Conservation (phyloP, 768 basidiomycete genomes). For the Boletus tomentosulus region DNA sequence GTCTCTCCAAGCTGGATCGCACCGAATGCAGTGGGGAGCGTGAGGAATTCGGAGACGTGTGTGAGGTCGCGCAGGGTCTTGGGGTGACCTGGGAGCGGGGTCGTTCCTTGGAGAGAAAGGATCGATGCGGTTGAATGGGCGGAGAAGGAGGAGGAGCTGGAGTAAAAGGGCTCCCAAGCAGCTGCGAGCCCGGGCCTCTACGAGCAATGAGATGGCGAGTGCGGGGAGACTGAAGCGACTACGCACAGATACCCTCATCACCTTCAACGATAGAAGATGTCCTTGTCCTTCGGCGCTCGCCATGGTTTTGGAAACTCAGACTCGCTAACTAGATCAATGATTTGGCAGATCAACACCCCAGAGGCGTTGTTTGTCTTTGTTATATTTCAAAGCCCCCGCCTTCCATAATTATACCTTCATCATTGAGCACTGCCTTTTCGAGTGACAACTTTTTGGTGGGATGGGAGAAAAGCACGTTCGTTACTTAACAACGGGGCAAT, state of each 20-base stretch:
- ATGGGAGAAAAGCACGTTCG: too few species aligned
- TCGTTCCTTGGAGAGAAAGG: constrained; percentile 67
- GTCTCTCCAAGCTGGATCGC: constrained; percentile 87
- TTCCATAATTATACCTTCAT: constrained; percentile 3
- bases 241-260: constrained; percentile 86
- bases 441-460: too few species aligned
- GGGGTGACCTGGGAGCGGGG: constrained; percentile 69
- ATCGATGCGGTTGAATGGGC: constrained; percentile 77
- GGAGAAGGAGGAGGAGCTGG: constrained; percentile 76
- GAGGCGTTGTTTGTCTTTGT: constrained; percentile 22
- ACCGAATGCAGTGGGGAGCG: constrained; percentile 80
- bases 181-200: constrained; percentile 72
- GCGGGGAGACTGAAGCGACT: neutral
- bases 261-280: constrained; percentile 75
- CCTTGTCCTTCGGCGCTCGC: constrained; percentile 47
- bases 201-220: neutral
- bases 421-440: too few species aligned
- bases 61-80: constrained; percentile 83
- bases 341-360: neutral
- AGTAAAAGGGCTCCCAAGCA: constrained; percentile 86
- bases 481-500: too few species aligned
- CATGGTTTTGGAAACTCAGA: constrained; percentile 4
- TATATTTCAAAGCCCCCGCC: constrained; percentile 16
- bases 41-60: constrained; percentile 72
- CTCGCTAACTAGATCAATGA: neutral